phyloP scores from a whole-genome alignment of 176 grass and related monocot genomes.

The Oryza brachyantha region DNA sequence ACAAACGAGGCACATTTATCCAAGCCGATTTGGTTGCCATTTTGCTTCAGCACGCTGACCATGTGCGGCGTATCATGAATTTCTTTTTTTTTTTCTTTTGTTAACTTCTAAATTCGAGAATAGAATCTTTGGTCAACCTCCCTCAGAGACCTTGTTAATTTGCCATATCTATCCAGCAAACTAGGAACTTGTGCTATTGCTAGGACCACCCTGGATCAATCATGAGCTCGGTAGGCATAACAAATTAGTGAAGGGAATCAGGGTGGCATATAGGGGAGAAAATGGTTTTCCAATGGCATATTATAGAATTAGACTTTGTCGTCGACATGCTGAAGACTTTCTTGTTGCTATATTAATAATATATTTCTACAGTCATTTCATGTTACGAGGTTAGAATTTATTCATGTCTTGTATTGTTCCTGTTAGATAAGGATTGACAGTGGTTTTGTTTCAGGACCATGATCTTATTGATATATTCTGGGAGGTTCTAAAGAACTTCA shows the following conservation, averaged over 20 bases:
- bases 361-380: background rate
- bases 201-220: background rate
- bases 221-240: background rate
- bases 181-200: too few species aligned
- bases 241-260: background rate
- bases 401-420: constrained; percentile 4
- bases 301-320: background rate
- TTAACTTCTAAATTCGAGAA: background rate
- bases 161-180: background rate
- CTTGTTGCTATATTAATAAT: background rate
- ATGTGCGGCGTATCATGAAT: background rate
- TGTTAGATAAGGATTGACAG: background rate
- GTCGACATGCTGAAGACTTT: background rate
- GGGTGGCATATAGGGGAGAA: background rate
- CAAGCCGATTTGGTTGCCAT: background rate
- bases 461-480: constrained; percentile 89
- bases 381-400: constrained; percentile 1
- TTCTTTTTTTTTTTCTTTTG: background rate
- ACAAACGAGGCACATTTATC: background rate
- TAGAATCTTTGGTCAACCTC: background rate
- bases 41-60: background rate
- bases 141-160: background rate
- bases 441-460: constrained; percentile 72
- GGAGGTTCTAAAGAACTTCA: constrained; percentile 90
- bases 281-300: background rate